Base-by-base conservation (phyloP, 768 basidiomycete species). In the Xerocomus brunneocitrinus region DNA sequence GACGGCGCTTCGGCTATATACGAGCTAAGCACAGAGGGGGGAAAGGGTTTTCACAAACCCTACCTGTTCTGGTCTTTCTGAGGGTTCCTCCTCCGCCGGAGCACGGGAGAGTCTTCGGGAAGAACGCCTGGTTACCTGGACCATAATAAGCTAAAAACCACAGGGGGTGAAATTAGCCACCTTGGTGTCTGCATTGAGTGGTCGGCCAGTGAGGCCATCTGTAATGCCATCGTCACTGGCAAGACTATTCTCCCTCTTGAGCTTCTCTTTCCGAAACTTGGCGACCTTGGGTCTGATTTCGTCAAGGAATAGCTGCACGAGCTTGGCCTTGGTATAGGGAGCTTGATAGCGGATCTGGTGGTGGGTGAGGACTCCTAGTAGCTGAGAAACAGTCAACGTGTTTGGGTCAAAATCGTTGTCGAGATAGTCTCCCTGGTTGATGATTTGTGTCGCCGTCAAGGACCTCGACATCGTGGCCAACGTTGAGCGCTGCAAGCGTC, bases 191-290 rank as follows among this genome's bases (percentile, higher is more conserved):
- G 72, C 76, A 60, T 69, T 74, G 54, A 92, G 68, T 34, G 79
- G 84, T 65, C 78, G 69, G n/a, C 91, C 91, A 7, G 91, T 91
- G n/a, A 83, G 57, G 22, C 91, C 91, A 67, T 93, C 88, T 36
- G 74, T 82, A 49, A 93, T 92, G 5, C 90, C 91, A 52, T 89
- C 84, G 55, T 89, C 87, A 62, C 89, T 91, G 5, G 91, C 83
- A 47, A 78, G 67, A 58, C 87, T 90, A 48, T 82, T 84, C 66
- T 82, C 79, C 57, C 76, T 80, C 72, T 81, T 82, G 36, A 84
- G 53, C 43, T 82, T 75, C 57, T 91, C 84, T 54, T 77, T 83
- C 67, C 79, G 83, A 52, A 87, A 71, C 58, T 81, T 82, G 27
- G 66, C 63, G 10, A 77, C 70, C 50, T 80, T 79, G 19, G 81